A percentile compares a stretch with the other conserved stretches of the same genome.
Conservation (phyloP, 176 grass and related monocot species). For the Musa acuminata region DNA sequence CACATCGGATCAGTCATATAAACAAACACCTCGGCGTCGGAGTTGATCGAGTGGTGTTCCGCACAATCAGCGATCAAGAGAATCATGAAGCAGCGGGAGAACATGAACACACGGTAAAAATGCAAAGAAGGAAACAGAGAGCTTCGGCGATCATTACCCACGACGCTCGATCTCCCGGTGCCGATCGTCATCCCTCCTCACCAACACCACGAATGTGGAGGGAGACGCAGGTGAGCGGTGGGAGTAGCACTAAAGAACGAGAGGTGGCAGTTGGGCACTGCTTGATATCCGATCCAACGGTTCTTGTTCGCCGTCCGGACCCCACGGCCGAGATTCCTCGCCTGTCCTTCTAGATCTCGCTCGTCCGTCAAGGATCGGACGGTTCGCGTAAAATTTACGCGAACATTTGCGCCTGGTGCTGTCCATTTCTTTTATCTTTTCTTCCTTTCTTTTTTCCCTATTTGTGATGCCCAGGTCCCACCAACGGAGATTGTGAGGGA, state of each 20-base stretch:
- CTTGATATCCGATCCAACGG: neutral
- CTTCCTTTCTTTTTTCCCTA: neutral
- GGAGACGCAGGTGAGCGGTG: neutral
- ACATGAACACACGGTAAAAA: neutral
- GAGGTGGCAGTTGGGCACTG: neutral
- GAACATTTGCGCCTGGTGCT: neutral
- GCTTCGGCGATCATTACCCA: neutral
- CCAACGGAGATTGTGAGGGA: neutral
- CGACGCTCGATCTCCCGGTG: neutral
- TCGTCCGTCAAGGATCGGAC: neutral
- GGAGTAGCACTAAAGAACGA: neutral
- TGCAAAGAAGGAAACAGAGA: neutral
- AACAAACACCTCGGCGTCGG: no score
- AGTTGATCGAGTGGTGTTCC: no score
- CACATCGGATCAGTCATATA: no score
- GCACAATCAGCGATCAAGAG: neutral
- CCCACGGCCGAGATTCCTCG: neutral
- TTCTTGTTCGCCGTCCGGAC: neutral
- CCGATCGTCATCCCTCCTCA: conserved; percentile 1
- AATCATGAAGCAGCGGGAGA: neutral
- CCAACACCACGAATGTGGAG: neutral
- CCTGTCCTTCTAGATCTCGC: neutral
- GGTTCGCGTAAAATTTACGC: neutral
- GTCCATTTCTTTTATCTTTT: neutral
- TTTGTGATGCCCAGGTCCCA: neutral